Evolutionary conservation across 345 rosid species (phyloP).

Genomic region (Tarenaya hassleriana): DNA sequence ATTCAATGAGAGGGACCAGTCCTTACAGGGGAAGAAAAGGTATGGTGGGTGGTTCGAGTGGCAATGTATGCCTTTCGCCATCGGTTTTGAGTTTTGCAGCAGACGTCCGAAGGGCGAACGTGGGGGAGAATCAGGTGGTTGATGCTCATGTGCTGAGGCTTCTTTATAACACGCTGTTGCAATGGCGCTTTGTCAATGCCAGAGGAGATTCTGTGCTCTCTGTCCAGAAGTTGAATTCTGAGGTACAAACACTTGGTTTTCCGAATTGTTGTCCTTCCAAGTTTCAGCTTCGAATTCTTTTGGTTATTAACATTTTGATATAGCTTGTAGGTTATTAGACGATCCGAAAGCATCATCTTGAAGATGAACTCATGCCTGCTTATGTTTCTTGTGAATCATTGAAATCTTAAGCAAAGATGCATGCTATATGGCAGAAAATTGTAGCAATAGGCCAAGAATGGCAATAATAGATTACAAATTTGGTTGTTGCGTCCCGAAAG

Average conservation of each 20-base stretch:
- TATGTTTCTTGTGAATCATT: too few relatives aligned
- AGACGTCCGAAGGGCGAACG: slow-evolving; percentile 74
- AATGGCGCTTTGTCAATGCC: slow-evolving; percentile 89
- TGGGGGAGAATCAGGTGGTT: slow-evolving; percentile 60
- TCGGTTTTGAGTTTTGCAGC: slow-evolving; percentile 78
- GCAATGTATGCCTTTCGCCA: slow-evolving; percentile 36
- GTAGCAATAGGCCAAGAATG: too few relatives aligned
- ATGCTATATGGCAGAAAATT: too few relatives aligned
- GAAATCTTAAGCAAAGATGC: too few relatives aligned
- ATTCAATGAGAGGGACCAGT: slow-evolving; percentile 31
- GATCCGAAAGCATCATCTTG: too few relatives aligned
- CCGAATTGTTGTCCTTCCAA: too few relatives aligned
- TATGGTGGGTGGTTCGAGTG: slow-evolving; percentile 34
- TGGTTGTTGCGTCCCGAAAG: too few relatives aligned
- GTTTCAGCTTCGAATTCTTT: too few relatives aligned
- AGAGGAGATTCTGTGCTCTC: slow-evolving; percentile 62
- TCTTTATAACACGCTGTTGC: slow-evolving; percentile 71
- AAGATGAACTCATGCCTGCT: too few relatives aligned
- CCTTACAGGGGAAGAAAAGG: slow-evolving; percentile 53
- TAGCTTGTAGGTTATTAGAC: too few relatives aligned
- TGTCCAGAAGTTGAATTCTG: slow-evolving; percentile 60
- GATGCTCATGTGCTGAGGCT: slow-evolving; percentile 83
- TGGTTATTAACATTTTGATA: too few relatives aligned
- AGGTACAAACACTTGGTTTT: slow-evolving; percentile 41
- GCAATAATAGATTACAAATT: too few relatives aligned